These are phyloP conservation scores for Emmonsia crescens DNA, from an alignment of 2,329 filamentous ascomycete species.

Conservation along the genomic window DNA sequence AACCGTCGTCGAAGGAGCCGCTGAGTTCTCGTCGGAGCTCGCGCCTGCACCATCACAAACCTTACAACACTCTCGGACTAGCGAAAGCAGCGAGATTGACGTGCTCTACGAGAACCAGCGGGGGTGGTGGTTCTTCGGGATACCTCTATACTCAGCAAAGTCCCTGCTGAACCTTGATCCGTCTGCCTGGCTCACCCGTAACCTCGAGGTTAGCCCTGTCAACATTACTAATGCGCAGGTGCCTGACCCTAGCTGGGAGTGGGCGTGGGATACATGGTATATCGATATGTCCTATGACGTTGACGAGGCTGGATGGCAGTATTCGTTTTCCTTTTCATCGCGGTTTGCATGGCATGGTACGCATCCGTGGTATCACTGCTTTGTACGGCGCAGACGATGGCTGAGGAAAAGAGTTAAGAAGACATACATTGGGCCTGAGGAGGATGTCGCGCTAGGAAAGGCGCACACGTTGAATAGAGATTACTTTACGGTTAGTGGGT, in stretches of 20 bases:
- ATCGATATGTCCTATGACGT: constrained; percentile 69
- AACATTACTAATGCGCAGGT: constrained; percentile 80
- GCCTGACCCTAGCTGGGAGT: constrained; percentile 90
- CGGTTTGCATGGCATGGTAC: constrained; percentile 77
- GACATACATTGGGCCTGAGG: constrained; percentile 15
- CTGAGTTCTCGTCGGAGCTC: neutral
- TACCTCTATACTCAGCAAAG: constrained; percentile 76
- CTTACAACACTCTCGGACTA: constrained; percentile 5
- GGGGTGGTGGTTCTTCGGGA: constrained; percentile 78
- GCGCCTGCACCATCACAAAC: constrained; percentile 1
- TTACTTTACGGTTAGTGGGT: constrained; percentile 62
- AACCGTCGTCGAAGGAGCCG: neutral
- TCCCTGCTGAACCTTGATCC: constrained; percentile 82
- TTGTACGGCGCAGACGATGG: constrained; percentile 84
- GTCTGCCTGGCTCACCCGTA: constrained; percentile 68
- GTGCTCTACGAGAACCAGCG: constrained; percentile 93
- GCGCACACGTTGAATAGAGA: constrained; percentile 51
- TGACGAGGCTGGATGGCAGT: constrained; percentile 92
- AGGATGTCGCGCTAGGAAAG: neutral
- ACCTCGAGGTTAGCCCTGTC: constrained; percentile 48
- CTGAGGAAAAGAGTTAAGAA: constrained; percentile 66
- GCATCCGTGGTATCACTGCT: constrained; percentile 85
- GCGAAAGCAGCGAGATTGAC: constrained; percentile 51
- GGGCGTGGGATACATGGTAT: constrained; percentile 65
- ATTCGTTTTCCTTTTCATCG: constrained; percentile 74